These are phyloP conservation scores for Fusarium nygamai DNA, from an alignment of 2,329 filamentous ascomycete species.

Conservation along the genomic window DNA sequence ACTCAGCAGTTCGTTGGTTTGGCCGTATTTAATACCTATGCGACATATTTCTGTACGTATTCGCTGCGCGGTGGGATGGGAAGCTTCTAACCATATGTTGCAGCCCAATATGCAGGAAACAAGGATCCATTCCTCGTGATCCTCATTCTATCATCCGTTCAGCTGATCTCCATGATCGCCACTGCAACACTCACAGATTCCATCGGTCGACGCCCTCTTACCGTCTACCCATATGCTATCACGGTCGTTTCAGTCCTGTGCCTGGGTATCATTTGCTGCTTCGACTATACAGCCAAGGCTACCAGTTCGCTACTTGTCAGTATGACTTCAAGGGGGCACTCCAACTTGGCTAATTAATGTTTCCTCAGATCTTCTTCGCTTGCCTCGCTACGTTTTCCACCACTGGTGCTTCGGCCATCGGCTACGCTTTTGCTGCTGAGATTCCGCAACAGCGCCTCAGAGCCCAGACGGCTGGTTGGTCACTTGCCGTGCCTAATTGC, in stretches of 20 bases:
- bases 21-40: not conserved
- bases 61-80: rapidly evolving
- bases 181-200: not conserved
- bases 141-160: not conserved
- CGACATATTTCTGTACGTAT: not conserved
- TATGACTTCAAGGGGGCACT: too few species aligned
- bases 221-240: not conserved
- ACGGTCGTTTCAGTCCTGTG: not conserved
- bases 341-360: not conserved
- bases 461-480: not conserved
- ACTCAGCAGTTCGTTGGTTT: not conserved
- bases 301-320: not conserved
- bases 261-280: not conserved
- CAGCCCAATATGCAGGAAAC: not conserved
- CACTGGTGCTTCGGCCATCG: not conserved
- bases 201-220: not conserved
- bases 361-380: not conserved
- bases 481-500: not conserved
- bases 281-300: not conserved
- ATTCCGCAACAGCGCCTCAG: not conserved
- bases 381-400: not conserved
- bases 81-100: not conserved
- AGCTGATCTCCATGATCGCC: not conserved
- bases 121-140: not conserved
- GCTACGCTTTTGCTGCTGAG: not conserved